Evolutionary conservation across 257 asterid species (phyloP).

Genomic region (Solanum appendiculatum): DNA sequence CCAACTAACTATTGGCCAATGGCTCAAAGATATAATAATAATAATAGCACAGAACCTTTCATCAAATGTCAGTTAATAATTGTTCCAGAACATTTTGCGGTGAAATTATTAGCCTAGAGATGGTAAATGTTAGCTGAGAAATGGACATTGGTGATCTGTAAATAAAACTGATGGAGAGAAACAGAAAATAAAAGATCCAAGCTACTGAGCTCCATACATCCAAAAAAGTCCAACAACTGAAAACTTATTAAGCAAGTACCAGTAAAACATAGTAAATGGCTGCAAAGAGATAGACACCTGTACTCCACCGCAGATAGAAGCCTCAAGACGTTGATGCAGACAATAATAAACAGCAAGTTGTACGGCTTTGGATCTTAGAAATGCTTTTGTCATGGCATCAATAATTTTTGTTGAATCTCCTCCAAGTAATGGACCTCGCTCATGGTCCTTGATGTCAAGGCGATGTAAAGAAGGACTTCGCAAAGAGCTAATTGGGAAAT

Average conservation of each 20-base stretch:
- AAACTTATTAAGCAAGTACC: background rate
- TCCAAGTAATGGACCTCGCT: conserved; percentile 30
- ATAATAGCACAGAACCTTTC: background rate
- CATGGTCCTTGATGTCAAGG: conserved; percentile 41
- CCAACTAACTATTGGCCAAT: background rate
- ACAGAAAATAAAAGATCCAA: background rate
- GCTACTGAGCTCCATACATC: background rate
- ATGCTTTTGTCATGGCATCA: conserved; percentile 62
- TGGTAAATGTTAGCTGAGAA: background rate
- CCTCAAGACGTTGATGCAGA: conserved; percentile 81
- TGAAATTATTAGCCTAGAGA: background rate
- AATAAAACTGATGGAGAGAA: background rate
- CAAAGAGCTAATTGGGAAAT: conserved; percentile 63
- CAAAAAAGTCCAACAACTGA: background rate
- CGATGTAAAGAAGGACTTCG: conserved; percentile 37
- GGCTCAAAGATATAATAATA: background rate
- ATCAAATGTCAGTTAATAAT: background rate
- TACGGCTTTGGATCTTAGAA: conserved; percentile 75
- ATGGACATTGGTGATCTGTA: background rate
- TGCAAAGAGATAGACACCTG: conserved; percentile 43
- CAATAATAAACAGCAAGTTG: conserved; percentile 84
- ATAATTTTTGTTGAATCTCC: conserved; percentile 39
- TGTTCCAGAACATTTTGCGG: background rate
- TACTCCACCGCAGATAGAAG: conserved; percentile 51
- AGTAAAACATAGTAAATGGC: background rate